Evolutionary conservation across 2,329 filamentous ascomycete species (phyloP), one percentile per base, ranked within the genome.

Genomic region (Fusarium ramigenum): DNA sequence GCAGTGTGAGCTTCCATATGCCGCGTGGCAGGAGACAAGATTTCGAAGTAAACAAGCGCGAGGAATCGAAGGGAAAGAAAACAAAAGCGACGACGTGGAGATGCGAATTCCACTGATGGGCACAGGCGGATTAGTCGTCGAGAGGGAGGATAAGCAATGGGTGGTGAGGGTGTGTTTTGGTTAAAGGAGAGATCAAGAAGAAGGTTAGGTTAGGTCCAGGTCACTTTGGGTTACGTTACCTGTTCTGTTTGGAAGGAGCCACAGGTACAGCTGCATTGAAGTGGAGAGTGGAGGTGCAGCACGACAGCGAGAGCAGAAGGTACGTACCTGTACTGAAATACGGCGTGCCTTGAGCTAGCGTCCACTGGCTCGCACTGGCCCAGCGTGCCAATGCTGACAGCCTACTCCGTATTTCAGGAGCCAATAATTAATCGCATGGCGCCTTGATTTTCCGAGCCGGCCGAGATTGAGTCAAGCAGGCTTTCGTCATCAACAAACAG

Each of bases 1-100:
- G 77, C 75, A 32, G 73, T 74, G 70, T 77, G 78, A 82, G 81
- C 80, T 83, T 80, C 81, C 80, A 82, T 82, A 80, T 80, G 81
- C 82, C 78, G 74, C 70, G 77, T 78, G 75, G 79, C 77, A 80
- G 70, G 60, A 56, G 53, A 61, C 59, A 53, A 68, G 25, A 49
- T 61, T 74, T 60, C 46, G 49, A 50, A 50, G 63, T 67, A 70
- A 69, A 75, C 52, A 63, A 69, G 69, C 59, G 66, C 65, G 78
- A 69, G 40, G 62, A 76, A 46, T 70, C 64, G 70, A 69, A 53
- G 69, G 54, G 68, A 69, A 54, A 60, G 59, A 59, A 66, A 64
- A 69, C 61, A 21, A 56, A 64, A 67, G 54, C 37, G 72, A 77
- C 69, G 73, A 71, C 69, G 67, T 63, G 50, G 37, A 58, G 63